phyloP scores from a whole-genome alignment of 371 early-diverging fungal species.

The Mycotypha africana region DNA sequence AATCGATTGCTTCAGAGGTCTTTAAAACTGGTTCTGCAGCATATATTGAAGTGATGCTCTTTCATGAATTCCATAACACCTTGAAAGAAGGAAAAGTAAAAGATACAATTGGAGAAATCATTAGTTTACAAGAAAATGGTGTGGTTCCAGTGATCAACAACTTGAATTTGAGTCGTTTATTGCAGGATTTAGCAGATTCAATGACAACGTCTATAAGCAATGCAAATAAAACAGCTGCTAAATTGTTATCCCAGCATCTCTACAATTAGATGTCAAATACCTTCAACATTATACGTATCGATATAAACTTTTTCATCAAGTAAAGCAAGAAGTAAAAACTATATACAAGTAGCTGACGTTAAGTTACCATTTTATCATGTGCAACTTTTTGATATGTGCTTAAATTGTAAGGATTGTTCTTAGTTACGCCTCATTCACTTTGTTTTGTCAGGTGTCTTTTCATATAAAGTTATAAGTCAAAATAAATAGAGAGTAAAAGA shows the following conservation, averaged over 20 bases:
- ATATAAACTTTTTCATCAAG: slow-evolving; percentile 3
- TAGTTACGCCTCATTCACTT: slow-evolving; percentile 5
- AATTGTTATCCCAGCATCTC: slow-evolving; percentile 4
- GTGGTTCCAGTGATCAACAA: background rate
- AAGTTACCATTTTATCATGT: slow-evolving; percentile 5
- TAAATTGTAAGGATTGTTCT: slow-evolving; percentile 5
- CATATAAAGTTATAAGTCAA: slow-evolving; percentile 4
- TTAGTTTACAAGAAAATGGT: slow-evolving; percentile 4
- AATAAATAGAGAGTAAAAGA: slow-evolving; percentile 4
- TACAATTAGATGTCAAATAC: slow-evolving; percentile 2
- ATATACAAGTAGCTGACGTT: slow-evolving; percentile 5
- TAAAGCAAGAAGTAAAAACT: slow-evolving; percentile 4
- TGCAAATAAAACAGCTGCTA: slow-evolving; percentile 9
- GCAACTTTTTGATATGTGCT: slow-evolving; percentile 5
- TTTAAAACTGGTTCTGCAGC: slow-evolving; percentile 1
- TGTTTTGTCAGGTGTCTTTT: slow-evolving; percentile 3
- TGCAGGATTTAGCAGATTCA: slow-evolving; percentile 11
- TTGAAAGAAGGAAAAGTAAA: slow-evolving; percentile 3
- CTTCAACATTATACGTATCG: slow-evolving; percentile 4
- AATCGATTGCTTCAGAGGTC: slow-evolving; percentile 3
- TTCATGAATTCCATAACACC: slow-evolving; percentile 8
- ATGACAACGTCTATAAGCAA: slow-evolving; percentile 8
- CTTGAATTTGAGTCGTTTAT: slow-evolving; percentile 1
- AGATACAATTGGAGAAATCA: slow-evolving; percentile 7
- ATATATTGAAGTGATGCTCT: background rate